phyloP scores from a whole-genome alignment of 345 rosid species.

The Atalantia buxifolia region DNA sequence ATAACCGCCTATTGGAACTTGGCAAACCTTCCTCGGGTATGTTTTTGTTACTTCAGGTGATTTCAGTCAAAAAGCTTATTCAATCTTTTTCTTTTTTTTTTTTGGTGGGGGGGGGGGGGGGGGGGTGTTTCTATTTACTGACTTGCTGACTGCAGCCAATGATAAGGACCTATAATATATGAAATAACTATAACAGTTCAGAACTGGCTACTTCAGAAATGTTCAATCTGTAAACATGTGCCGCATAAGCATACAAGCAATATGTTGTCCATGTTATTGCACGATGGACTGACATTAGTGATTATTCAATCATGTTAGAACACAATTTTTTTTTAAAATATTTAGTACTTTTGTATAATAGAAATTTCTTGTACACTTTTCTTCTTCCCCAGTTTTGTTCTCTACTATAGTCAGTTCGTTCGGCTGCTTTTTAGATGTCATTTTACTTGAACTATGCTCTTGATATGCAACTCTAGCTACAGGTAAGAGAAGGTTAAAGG shows the following conservation, averaged over 20 bases:
- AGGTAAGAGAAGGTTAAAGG: slow-evolving; percentile 80
- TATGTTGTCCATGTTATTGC: background rate
- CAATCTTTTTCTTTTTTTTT: background rate
- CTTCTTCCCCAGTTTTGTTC: background rate
- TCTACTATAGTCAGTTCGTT: background rate
- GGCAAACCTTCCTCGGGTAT: slow-evolving; percentile 57
- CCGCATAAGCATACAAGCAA: background rate
- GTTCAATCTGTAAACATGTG: background rate
- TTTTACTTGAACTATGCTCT: background rate
- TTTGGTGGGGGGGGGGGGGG: too few relatives aligned
- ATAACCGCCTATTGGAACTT: slow-evolving; percentile 39
- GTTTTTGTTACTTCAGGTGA: background rate
- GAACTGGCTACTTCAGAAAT: background rate
- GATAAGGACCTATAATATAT: background rate
- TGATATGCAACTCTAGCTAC: slow-evolving; percentile 14
- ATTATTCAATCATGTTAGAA: background rate
- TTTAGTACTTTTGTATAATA: background rate
- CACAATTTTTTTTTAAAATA: background rate
- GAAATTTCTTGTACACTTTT: background rate
- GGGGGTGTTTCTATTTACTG: background rate
- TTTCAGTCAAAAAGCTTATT: background rate
- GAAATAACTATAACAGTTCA: background rate
- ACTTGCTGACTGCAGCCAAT: background rate
- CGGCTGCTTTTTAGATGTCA: background rate
- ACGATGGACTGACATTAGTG: background rate